phyloP scores from a whole-genome alignment of 768 basidiomycete species.

The Asterophora parasitica region DNA sequence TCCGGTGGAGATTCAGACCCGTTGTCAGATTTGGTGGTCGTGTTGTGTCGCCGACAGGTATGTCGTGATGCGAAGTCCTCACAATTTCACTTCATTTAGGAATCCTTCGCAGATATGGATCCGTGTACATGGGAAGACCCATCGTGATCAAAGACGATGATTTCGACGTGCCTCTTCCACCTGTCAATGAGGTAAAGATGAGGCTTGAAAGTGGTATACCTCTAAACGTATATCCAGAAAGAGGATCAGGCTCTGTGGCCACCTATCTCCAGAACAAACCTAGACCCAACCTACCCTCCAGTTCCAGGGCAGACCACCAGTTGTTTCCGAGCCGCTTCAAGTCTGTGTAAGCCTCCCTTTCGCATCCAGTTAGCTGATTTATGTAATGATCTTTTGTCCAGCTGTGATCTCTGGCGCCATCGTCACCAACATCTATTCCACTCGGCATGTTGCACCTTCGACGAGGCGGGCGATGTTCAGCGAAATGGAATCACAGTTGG shows the following conservation, averaged over 20 bases:
- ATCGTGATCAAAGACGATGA: constrained; percentile 63
- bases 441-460: constrained; percentile 42
- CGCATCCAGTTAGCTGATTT: not conserved
- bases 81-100: not conserved
- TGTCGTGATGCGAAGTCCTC: constrained; percentile 14
- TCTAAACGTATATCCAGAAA: constrained; percentile 30
- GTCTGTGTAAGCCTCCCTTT: constrained; percentile 44
- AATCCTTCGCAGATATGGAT: constrained; percentile 48
- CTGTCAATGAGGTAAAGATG: constrained; percentile 44
- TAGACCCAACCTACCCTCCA: constrained; percentile 39
- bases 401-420: constrained; percentile 66
- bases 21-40: constrained; percentile 78
- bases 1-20: constrained; percentile 59
- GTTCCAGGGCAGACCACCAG: constrained; percentile 45
- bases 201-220: too few species aligned
- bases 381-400: constrained; percentile 22
- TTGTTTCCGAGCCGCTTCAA: constrained; percentile 51
- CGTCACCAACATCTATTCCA: constrained; percentile 65
- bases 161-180: constrained; percentile 63
- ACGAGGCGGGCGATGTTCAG: constrained; percentile 46
- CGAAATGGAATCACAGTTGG: constrained; percentile 59
- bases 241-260: constrained; percentile 57
- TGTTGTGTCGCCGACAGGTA: constrained; percentile 71
- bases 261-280: constrained; percentile 34
- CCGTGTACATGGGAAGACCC: constrained; percentile 75